Base-by-base conservation (phyloP, 2,329 filamentous ascomycete genomes). In the Colletotrichum costaricense region DNA sequence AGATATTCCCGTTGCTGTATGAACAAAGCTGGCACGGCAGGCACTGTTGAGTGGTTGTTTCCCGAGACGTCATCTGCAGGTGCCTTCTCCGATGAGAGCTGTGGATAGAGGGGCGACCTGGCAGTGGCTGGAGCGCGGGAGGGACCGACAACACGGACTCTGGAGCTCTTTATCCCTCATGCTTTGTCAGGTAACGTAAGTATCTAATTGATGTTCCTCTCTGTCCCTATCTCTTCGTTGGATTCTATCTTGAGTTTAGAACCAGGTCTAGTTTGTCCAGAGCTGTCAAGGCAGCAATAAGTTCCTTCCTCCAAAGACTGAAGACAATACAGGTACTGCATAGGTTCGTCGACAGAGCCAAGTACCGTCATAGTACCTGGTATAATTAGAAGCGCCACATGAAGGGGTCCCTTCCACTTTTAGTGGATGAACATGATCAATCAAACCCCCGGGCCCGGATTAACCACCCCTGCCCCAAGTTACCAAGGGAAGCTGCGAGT, bases 61-160 rank as follows among this genome's bases (percentile, higher is more conserved):
- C 70, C 33, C 38, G 60, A 73, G 63, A 66, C 71, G 71, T 73
- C 71, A 73, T 73, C 67, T 57, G 71, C 46, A 73, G 71, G 59
- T 73, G 65, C 67, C 70, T 73, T 70, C 22, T 42, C 66, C 28
- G 33, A 49, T 11, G 19, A 19, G 42, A 59, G 58, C 33, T 69
- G 14, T 57, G 59, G 66, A 28, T 64, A 64, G 62, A 64, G 62
- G 62, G 62, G 52, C 52, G 19, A 49, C 38, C 58, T 19, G 33
- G 33, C 42, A 56, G 67, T 64, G 65, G 69, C 69, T 69, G 65
- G 56, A 67, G 68, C 30, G 46, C 24, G 62, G 62, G 63, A 64
- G 62, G 49, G 62, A 64, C 62, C 62, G 62, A 64, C 9, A 55
- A 35, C 49, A 64, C 62, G 30, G 46, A 64, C 49, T 24, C 33